These are phyloP conservation scores for Echinochloa phyllopogon DNA, from an alignment of 176 grass and related monocot genomes.

Conservation along the genomic window DNA sequence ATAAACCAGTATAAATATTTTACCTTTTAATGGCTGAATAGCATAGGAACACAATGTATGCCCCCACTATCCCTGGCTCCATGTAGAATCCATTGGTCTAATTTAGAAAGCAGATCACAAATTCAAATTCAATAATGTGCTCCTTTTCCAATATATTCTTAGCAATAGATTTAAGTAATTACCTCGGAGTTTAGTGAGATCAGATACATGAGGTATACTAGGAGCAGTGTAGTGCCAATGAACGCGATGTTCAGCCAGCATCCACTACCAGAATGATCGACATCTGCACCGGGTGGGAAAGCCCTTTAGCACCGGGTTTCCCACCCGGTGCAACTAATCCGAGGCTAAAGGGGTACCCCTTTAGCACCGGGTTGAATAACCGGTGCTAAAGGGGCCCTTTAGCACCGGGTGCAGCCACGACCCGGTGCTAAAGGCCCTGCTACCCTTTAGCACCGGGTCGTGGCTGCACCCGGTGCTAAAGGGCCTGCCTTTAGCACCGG, in stretches of 20 bases:
- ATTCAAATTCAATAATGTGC: background rate
- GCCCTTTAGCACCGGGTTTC: too few relatives aligned
- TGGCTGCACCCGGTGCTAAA: too few relatives aligned
- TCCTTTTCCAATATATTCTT: background rate
- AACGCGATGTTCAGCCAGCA: background rate
- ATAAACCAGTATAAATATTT: background rate
- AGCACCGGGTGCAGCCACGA: too few relatives aligned
- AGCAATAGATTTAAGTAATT: background rate
- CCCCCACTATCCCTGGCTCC: background rate
- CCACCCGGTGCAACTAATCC: too few relatives aligned
- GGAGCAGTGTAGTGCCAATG: background rate
- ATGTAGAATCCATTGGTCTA: background rate
- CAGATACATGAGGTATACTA: background rate
- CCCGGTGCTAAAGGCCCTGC: too few relatives aligned
- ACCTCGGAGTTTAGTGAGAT: background rate
- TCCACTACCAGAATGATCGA: too few relatives aligned
- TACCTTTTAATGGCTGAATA: background rate
- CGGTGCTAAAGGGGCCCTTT: too few relatives aligned
- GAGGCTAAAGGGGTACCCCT: too few relatives aligned
- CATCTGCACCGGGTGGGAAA: too few relatives aligned
- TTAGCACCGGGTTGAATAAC: too few relatives aligned
- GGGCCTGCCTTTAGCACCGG: too few relatives aligned
- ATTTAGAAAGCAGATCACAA: background rate
- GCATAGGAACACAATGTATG: background rate
- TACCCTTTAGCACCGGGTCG: too few relatives aligned